phyloP scores from a whole-genome alignment of 768 basidiomycete species.

The Suillus bovinus region DNA sequence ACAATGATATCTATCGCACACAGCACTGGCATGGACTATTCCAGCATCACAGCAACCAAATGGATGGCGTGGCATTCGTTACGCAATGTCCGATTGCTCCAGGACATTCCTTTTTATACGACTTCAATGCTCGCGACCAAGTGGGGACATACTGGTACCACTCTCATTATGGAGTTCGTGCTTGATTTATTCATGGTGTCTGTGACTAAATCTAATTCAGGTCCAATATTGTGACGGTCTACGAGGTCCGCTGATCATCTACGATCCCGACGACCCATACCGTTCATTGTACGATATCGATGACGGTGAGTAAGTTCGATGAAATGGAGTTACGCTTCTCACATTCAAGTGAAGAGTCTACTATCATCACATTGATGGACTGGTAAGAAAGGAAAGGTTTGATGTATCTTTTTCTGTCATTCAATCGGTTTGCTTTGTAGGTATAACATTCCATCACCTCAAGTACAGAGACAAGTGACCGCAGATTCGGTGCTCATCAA shows the following conservation, averaged over 20 bases:
- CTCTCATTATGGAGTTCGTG: neutral
- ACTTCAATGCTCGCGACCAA: neutral
- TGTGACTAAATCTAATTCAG: neutral
- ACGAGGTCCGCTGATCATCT: conserved; percentile 48
- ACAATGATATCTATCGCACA: neutral
- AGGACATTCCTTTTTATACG: neutral
- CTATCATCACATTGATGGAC: neutral
- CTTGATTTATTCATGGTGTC: neutral
- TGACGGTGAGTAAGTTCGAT: neutral
- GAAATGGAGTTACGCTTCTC: neutral
- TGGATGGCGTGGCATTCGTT: neutral
- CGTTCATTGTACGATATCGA: neutral
- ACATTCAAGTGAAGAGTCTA: neutral
- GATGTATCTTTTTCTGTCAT: neutral
- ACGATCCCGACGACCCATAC: conserved; percentile 31
- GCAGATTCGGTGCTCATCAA: conserved; percentile 31
- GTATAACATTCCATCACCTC: neutral
- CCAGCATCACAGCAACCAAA: neutral
- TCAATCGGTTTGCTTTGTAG: neutral
- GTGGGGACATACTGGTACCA: neutral
- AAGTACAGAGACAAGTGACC: neutral
- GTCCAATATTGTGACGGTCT: conserved; percentile 58
- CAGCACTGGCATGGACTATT: neutral
- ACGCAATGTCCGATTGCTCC: neutral
- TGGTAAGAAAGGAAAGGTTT: neutral